A percentile compares a stretch with the other conserved stretches of the same genome.
Evolutionary conservation across 306 rosid species (phyloP).

Genomic region (Mimosa bimucronata): DNA sequence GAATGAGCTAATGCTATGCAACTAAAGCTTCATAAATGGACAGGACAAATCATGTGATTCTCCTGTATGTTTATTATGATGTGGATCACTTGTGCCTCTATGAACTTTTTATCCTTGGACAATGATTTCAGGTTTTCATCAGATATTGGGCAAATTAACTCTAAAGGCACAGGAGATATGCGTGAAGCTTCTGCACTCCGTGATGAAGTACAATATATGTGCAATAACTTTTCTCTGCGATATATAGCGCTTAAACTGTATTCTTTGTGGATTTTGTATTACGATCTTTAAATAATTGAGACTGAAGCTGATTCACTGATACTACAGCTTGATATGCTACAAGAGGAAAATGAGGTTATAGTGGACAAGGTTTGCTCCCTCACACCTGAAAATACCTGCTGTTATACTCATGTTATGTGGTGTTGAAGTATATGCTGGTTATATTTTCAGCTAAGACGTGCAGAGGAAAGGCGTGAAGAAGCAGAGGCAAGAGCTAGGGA

Average conservation of each 20-base stretch:
- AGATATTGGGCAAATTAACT: constrained; percentile 58
- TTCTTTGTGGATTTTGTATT: constrained; percentile 29
- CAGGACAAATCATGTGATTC: constrained; percentile 23
- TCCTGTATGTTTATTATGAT: background rate
- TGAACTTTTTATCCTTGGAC: constrained; percentile 24
- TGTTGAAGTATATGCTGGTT: constrained; percentile 35
- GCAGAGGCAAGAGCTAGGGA: constrained; percentile 74
- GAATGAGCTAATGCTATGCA: constrained; percentile 17
- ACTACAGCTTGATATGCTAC: constrained; percentile 94
- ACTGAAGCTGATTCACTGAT: constrained; percentile 42
- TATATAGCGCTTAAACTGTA: constrained; percentile 30
- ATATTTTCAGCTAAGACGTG: constrained; percentile 72
- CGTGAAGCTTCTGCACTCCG: constrained; percentile 97
- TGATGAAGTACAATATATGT: constrained; percentile 73
- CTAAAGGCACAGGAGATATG: constrained; percentile 68
- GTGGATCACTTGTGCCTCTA: constrained; percentile 5
- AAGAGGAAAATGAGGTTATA: constrained; percentile 17
- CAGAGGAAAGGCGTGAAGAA: constrained; percentile 61
- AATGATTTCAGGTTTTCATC: constrained; percentile 64
- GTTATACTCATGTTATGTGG: constrained; percentile 32
- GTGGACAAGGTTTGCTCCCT: constrained; percentile 33
- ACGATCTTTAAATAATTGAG: constrained; percentile 21
- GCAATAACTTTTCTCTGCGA: constrained; percentile 31
- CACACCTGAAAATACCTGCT: background rate
- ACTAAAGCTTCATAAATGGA: constrained; percentile 20